These are phyloP conservation scores for Nicotiana noctiflora DNA, from an alignment of 257 asterid genomes.

Conservation along the genomic window DNA sequence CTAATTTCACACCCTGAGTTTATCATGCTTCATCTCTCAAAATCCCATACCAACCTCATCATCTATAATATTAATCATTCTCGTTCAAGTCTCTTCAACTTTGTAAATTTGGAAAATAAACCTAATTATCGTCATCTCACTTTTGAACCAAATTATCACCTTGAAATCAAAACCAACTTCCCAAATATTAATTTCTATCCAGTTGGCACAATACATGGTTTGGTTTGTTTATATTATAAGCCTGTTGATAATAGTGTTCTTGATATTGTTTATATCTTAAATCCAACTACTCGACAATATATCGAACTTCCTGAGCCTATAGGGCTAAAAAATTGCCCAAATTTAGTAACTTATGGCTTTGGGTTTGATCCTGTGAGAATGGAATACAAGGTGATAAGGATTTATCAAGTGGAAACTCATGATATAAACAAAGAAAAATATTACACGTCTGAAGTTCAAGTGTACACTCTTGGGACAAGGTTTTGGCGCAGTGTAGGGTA, in stretches of 20 bases:
- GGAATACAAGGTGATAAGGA: constrained; percentile 39
- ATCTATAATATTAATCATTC: no score
- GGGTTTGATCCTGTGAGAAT: constrained; percentile 19
- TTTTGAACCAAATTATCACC: background rate
- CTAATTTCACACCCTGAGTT: background rate
- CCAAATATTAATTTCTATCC: background rate
- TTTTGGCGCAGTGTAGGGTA: constrained; percentile 29
- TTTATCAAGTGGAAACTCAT: constrained; percentile 30
- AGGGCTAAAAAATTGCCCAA: constrained; percentile 13
- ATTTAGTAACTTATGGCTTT: constrained; percentile 30
- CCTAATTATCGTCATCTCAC: background rate
- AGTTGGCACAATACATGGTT: constrained; percentile 34
- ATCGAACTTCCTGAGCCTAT: constrained; percentile 19
- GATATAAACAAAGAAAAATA: constrained; percentile 12
- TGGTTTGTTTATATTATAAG: constrained; percentile 11
- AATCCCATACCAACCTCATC: background rate
- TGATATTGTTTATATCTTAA: constrained; percentile 30
- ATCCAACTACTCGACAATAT: constrained; percentile 39
- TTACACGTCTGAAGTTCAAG: constrained; percentile 28
- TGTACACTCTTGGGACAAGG: constrained; percentile 32
- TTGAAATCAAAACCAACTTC: constrained; percentile 3
- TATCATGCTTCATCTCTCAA: background rate
- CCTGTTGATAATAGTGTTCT: constrained; percentile 13
- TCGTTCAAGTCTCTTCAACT: background rate
- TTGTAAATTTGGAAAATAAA: background rate